Evolutionary conservation across 768 basidiomycete species (phyloP), one percentile per base, ranked within the genome.

Genomic region (Naganishia kalamii): DNA sequence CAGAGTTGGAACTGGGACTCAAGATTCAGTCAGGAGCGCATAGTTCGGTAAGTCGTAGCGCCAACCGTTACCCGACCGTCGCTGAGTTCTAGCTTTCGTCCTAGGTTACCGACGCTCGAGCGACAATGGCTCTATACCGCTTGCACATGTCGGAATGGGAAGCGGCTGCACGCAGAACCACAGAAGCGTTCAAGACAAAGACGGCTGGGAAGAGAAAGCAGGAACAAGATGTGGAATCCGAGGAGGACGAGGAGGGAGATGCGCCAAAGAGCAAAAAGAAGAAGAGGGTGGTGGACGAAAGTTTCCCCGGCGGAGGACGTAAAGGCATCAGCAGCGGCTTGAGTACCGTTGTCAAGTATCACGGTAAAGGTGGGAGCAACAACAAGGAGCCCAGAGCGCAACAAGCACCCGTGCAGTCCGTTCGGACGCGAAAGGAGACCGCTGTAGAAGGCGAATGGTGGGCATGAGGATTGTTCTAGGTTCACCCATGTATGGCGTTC

Each of bases 91-190:
- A n/a, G 27, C 27, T 13, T 19, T 13, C 19, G 2, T 37, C 35
- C 12, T 65, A 96, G 93, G 86, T 97, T 4, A 89, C 85, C 19
- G 93, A 98, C 75, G 92, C 93, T 0, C 84, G 93, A 59, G 94
- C 93, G 0, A 89, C 92, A 0, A 96, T 99, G 91, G 93, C 91
- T 0, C 81, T 97, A 41, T 97, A 88, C 76, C 83, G 92, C 7
- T 73, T 93, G 19, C 83, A 92, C 76, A 86, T 88, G 70, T 85
- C 85, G 59, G 82, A 85, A 50, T 98, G 90, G 90, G 93, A 98
- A 69, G 81, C 82, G n/a, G 76, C 79, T 4, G 75, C 80, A 23
- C 68, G 74, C 21, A 70, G 67, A 19, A 65, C 70, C 21, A 74
- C 74, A 13, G 74, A 73, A 52, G 75, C 74, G 10, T 75, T 64